Evolutionary conservation across 1,284 basidiomycete species (phyloP).

Genomic region (Austropuccinia psidii): DNA sequence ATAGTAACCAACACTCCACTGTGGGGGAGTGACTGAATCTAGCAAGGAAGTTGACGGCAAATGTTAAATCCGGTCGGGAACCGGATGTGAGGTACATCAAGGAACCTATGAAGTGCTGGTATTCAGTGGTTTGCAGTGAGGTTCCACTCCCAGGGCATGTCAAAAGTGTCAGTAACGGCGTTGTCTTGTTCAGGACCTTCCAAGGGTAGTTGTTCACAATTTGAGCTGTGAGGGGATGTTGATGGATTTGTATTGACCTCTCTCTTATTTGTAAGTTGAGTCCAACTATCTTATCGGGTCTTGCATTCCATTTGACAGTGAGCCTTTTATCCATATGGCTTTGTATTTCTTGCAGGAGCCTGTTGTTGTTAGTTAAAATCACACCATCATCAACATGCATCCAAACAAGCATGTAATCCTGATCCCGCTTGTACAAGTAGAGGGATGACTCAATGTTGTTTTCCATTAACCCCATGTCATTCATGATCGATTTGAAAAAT

Average conservation of each 20-base stretch:
- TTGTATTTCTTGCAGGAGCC: neutral
- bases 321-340: neutral
- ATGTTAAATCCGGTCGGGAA: too few relatives aligned
- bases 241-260: neutral
- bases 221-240: neutral
- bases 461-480: neutral
- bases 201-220: neutral
- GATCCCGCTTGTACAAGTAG: neutral
- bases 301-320: neutral
- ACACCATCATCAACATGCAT: conserved; percentile 4
- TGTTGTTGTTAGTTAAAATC: neutral
- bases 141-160: too few relatives aligned
- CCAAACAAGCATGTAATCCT: neutral
- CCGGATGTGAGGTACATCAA: too few relatives aligned
- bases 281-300: neutral
- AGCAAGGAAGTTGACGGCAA: too few relatives aligned
- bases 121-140: too few relatives aligned
- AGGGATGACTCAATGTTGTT: neutral
- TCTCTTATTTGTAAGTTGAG: neutral
- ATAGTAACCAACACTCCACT: too few relatives aligned
- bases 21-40: too few relatives aligned
- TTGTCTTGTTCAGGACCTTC: too few relatives aligned
- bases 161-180: too few relatives aligned
- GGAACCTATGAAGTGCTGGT: too few relatives aligned
- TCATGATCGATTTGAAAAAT: neutral